A percentile compares a stretch with the other conserved stretches of the same genome.
Evolutionary conservation across 1,284 basidiomycete species (phyloP).

Genomic region (Neotropicomus parvogracilis): DNA sequence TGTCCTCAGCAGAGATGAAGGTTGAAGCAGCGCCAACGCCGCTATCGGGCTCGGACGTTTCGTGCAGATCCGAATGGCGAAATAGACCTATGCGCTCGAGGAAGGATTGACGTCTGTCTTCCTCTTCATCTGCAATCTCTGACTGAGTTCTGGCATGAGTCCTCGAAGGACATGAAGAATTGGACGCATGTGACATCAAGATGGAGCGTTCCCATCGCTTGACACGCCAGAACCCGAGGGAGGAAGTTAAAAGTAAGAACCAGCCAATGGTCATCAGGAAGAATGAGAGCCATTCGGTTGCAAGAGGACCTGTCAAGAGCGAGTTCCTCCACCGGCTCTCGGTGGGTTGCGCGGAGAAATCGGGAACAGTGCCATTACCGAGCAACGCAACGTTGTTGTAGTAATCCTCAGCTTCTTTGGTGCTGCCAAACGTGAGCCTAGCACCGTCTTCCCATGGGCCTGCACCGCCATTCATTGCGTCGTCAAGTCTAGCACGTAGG

Average conservation of each 20-base stretch:
- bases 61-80: constrained; percentile 11
- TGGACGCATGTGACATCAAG: constrained; percentile 44
- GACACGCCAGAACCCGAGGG: constrained; percentile 90
- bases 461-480: constrained; percentile 30
- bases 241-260: constrained; percentile 85
- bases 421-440: constrained; percentile 38
- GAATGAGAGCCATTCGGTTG: constrained; percentile 88
- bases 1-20: constrained; percentile 5
- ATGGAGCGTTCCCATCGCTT: constrained; percentile 83
- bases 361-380: constrained; percentile 14
- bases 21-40: background rate
- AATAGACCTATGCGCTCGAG: constrained; percentile 31
- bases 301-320: constrained; percentile 48
- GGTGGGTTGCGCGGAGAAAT: constrained; percentile 10
- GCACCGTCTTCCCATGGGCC: constrained; percentile 26
- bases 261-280: constrained; percentile 92
- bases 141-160: constrained; percentile 25
- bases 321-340: constrained; percentile 26
- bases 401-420: constrained; percentile 49
- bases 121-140: constrained; percentile 24
- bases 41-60: constrained; percentile 12
- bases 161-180: constrained; percentile 22
- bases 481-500: constrained; percentile 51
- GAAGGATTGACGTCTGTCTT: constrained; percentile 25
- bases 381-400: constrained; percentile 28